Base-by-base conservation (phyloP, 2,329 filamentous ascomycete species). In the Capronia americana region DNA sequence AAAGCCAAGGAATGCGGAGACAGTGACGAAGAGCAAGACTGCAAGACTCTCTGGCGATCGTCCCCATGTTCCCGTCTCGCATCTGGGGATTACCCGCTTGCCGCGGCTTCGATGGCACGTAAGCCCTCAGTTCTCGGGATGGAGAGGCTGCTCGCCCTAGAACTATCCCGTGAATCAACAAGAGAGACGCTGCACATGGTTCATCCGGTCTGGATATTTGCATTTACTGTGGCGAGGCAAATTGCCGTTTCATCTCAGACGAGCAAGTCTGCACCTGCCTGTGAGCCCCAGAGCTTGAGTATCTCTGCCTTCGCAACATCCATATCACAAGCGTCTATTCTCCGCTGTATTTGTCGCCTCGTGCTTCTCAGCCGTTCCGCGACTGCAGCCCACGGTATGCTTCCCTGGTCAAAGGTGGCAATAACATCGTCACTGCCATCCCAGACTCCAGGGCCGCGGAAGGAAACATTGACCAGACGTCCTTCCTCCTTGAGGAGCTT, bases 261-360 rank as follows among this genome's bases (percentile, higher is more conserved):
- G 11, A 51, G 30, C 7, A 53, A 23, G n/a, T 60, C 4, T 12
- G 17, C 44, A 34, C 57, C 46, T 17, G 7, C n/a, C 20, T 41
- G 46, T 53, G 44, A 53, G n/a, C 57, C 57, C 57, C 46, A 53
- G 24, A 38, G 44, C 20, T 53, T 53, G 44, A 60, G 57, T 12
- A 60, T 60, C 28, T 60, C 57, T 4, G 20, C 46, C 34, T 60
- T 53, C 10, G 46, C 57, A 38, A 53, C 57, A 5, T 53, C n/a
- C 57, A 60, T 60, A 8, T 60, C 30, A 30, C 57, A 60, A 60
- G 44, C 12, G 14, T 60, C 57, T 24, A 60, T 60, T 26, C 57
- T 60, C 57, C 26, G 24, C 17, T 60, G 57, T 12, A 60, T 60
- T 20, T 60, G 26, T 26, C n/a, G 12, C 23, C 57, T 34, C 17